Base-by-base conservation (phyloP, 75 land plant species). In the Picea sitchensis region DNA sequence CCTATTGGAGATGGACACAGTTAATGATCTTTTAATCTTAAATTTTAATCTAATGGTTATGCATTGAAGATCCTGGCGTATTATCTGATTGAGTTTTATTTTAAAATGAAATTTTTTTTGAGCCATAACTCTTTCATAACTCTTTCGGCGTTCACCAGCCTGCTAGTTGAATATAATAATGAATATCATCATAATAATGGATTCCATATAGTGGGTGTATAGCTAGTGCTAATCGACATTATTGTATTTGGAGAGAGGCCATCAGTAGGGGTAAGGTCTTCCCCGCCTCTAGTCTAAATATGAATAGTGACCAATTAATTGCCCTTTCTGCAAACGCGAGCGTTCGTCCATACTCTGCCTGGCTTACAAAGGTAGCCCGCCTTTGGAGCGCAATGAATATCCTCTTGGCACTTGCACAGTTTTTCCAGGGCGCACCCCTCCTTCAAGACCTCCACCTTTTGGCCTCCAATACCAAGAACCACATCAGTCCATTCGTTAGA, bases 391-490 rank as follows among this genome's bases (percentile, higher is more conserved):
- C 86, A 85, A 30, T 85, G 86, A 5, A 20, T 41, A 47, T 82
- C 86, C 26, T 78, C 11, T 17, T 8, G 57, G 64, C 86, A 85
- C 36, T 82, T 65, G 17, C 86, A 85, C 36, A 77, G 17, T 44
- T 85, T 85, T 20, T 82, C 86, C 71, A 85, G 77, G 0, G 84
- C 85, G 58, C 86, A 85, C 32, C 77, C 38, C 3, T 81, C 79
- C n/a, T 32, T 34, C 9, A 64, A 4, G 9, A 23, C 59, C 71
- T 64, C 20, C 65, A 56, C 72, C 5, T 6, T 14, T 15, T 21
- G 36, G 21, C 17, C 17, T 7, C 20, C 47, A 4, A 80, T 36
- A 2, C 84, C 82, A 13, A 82, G 65, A 15, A 85, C 17, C 3
- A 18, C 77, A 78, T 85, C 85, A 7, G 77, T 51, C 86, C 86